Base-by-base conservation (phyloP, 495 filamentous ascomycete species). In the Penicillium goetzii region DNA sequence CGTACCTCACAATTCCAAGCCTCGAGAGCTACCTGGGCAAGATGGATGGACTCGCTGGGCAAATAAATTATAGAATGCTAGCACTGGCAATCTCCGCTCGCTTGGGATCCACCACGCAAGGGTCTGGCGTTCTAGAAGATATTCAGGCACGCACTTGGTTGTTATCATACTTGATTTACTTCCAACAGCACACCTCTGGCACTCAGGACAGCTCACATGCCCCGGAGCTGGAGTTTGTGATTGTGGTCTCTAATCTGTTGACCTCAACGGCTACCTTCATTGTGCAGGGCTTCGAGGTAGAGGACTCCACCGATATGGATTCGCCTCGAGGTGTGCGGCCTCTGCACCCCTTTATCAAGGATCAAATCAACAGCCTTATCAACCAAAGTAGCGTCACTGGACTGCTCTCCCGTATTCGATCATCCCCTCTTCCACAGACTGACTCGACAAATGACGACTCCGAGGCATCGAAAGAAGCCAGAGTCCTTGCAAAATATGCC, bases 401-500 rank as follows among this genome's bases (percentile, higher is more conserved):
- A n/a, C 69, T 91, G 36, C 74, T 90, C 21, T 78, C 78, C 6
- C 79, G 81, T 33, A 74, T 76, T 45, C 68, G 73, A 34, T 69
- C 80, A 14, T 63, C 70, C 14, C 70, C 68, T 30, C 33, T 72
- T 2, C 69, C 68, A 1, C 71, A 74, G 59, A 64, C 66, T 11
- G 72, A 72, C n/a, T n/a, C 65, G 43, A 62, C 68, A 21, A 59
- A 62, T 47, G 58, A 54, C 15, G 59, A 69, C n/a, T 72, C 72
- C 6, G 73, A 76, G 41, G 72, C 74, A 11, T 74, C 74, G 10
- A 79, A 85, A 58, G 87, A 92, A 68, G 89, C 91, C 0, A 88
- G 86, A 62, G 78, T 90, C 14, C 82, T 97, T 50, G 93, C 96
- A 50, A 90, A 87, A 50, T 98, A 96, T 71, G 91, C 92, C 3